These are phyloP conservation scores for Insectozyma bohioensis DNA, from an alignment of 1,139 yeast species.

Conservation along the genomic window DNA sequence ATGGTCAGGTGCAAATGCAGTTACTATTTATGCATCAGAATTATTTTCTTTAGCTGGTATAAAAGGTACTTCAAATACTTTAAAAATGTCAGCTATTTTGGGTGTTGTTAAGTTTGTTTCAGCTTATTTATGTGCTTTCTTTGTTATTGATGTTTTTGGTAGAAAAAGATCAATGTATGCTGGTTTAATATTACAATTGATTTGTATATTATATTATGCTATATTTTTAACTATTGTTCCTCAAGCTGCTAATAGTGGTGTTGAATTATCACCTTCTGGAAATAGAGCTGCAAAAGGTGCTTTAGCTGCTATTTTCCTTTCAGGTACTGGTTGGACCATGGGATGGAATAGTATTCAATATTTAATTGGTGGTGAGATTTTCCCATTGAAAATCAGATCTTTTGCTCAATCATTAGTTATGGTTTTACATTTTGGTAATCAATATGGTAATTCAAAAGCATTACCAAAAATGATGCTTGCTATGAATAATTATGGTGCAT, in stretches of 20 bases:
- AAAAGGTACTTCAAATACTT: slow-evolving; percentile 28
- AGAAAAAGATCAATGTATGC: slow-evolving; percentile 40
- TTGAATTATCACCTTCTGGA: slow-evolving; percentile 28
- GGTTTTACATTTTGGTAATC: slow-evolving; percentile 60
- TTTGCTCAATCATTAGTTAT: slow-evolving; percentile 55
- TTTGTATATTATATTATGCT: slow-evolving; percentile 40
- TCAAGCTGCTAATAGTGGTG: slow-evolving; percentile 33
- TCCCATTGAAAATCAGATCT: slow-evolving; percentile 55
- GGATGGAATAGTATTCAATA: slow-evolving; percentile 64
- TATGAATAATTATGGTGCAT: slow-evolving; percentile 52
- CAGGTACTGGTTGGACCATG: slow-evolving; percentile 62
- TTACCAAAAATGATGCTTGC: slow-evolving; percentile 51
- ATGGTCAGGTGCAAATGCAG: slow-evolving; percentile 64
- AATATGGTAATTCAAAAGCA: slow-evolving; percentile 61
- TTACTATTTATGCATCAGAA: slow-evolving; percentile 60
- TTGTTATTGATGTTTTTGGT: slow-evolving; percentile 48
- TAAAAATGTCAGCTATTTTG: slow-evolving; percentile 48
- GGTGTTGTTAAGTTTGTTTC: slow-evolving; percentile 48
- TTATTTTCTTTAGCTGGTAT: slow-evolving; percentile 54
- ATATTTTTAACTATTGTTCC: slow-evolving; percentile 50
- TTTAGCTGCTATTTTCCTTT: slow-evolving; percentile 50
- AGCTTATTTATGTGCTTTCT: slow-evolving; percentile 47
- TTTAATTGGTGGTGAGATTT: slow-evolving; percentile 56
- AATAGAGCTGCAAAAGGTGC: slow-evolving; percentile 48
- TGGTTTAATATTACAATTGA: slow-evolving; percentile 38